A percentile compares a stretch with the other conserved stretches of the same genome.
Evolutionary conservation across 73 alveolate genomes (phyloP).

Genomic region (Paramecium sonneborni): DNA sequence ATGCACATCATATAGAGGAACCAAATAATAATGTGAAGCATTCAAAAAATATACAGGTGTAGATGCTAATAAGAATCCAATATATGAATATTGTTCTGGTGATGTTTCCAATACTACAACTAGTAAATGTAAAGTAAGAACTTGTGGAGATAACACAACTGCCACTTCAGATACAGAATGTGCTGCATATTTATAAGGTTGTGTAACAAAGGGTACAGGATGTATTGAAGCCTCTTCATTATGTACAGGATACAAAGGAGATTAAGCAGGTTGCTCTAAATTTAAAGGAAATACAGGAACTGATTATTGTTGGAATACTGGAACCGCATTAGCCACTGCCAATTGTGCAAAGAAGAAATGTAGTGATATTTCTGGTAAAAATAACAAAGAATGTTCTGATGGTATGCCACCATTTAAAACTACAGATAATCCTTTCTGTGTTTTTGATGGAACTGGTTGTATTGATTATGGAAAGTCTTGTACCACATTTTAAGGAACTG

Average conservation of each 20-base stretch:
- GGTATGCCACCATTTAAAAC: not conserved
- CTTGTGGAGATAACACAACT: not conserved
- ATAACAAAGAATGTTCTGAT: not conserved
- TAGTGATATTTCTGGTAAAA: not conserved
- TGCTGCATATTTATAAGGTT: not conserved
- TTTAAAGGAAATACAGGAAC: not conserved
- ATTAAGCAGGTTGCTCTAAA: not conserved
- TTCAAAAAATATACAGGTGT: not conserved
- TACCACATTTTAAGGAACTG: not conserved
- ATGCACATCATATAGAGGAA: not conserved
- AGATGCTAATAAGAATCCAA: not conserved
- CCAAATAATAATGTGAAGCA: not conserved
- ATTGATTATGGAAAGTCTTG: not conserved
- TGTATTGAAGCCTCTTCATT: not conserved
- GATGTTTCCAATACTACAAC: not conserved
- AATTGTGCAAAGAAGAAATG: slow-evolving; percentile 16
- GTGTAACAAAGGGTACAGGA: slow-evolving; percentile 42
- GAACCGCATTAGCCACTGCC: not conserved
- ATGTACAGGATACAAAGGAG: slow-evolving; percentile 20
- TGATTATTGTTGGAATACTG: not conserved
- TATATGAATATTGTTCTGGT: not conserved
- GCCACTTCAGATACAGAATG: not conserved
- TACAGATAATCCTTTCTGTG: not conserved
- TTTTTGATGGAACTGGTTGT: not conserved
- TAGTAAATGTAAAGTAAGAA: not conserved